Evolutionary conservation across 192 early-diverging fungal species (phyloP).

Genomic region (Coemansia biformis): DNA sequence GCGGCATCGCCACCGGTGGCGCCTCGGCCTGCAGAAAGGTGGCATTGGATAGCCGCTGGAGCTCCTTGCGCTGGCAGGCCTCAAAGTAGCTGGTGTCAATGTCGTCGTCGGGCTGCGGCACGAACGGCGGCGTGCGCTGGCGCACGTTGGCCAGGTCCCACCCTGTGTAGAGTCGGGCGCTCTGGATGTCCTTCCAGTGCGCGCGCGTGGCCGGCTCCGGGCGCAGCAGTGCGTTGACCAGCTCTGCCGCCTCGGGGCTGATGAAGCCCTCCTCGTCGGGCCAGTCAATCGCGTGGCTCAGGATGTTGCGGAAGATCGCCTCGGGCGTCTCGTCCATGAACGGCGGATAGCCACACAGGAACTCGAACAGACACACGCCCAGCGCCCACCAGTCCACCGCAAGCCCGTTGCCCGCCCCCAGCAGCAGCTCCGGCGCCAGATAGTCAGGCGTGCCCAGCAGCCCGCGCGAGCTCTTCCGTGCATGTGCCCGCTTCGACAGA

Average conservation of each 20-base stretch:
- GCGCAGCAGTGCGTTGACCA: constrained; percentile 70
- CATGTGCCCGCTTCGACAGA: constrained; percentile 41
- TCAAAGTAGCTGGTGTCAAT: constrained; percentile 92
- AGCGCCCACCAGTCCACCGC: constrained; percentile 97
- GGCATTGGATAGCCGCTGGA: constrained; percentile 65
- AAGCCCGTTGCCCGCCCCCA: constrained; percentile 76
- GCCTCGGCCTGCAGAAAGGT: constrained; percentile 46
- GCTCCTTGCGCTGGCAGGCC: constrained; percentile 73
- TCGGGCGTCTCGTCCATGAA: constrained; percentile 84
- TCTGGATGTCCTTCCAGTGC: constrained; percentile 60
- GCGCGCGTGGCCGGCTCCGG: constrained; percentile 66
- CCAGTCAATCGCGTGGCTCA: constrained; percentile 61
- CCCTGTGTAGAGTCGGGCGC: constrained; percentile 68
- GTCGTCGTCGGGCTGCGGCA: constrained; percentile 74
- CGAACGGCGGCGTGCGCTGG: constrained; percentile 76
- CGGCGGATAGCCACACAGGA: constrained; percentile 81
- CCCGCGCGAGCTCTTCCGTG: constrained; percentile 42
- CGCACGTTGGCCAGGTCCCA: constrained; percentile 73
- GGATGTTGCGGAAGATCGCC: constrained; percentile 83
- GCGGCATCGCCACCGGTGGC: background rate
- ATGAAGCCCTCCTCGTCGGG: constrained; percentile 54
- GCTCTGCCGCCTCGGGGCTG: constrained; percentile 59
- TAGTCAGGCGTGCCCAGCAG: constrained; percentile 91
- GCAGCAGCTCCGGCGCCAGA: constrained; percentile 85
- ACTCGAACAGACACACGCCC: constrained; percentile 89